A percentile compares a stretch with the other conserved stretches of the same genome.
Evolutionary conservation across 345 rosid species (phyloP).

Genomic region (Salix suchowensis): DNA sequence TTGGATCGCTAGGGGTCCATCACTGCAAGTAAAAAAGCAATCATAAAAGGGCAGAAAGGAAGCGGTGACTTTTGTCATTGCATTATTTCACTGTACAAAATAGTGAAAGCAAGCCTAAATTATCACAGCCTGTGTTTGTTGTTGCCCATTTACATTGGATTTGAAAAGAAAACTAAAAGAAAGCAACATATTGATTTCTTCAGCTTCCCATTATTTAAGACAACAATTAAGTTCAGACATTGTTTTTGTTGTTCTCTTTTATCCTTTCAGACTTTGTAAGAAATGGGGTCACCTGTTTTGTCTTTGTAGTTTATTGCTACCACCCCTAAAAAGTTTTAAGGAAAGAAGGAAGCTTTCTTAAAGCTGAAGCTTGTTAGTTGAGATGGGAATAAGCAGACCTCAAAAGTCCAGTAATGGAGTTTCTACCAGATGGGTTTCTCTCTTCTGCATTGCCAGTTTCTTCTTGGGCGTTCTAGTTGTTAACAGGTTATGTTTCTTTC

Average conservation of each 20-base stretch:
- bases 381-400: constrained; percentile 61
- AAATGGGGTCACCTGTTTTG: constrained; percentile 21
- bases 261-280: constrained; percentile 2
- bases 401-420: constrained; percentile 54
- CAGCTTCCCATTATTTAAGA: neutral
- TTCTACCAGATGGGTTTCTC: constrained; percentile 60
- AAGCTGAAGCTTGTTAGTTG: constrained; percentile 24
- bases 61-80: constrained; percentile 15
- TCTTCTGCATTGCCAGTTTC: constrained; percentile 71
- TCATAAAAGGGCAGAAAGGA: neutral
- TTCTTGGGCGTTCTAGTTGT: constrained; percentile 62
- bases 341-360: constrained; percentile 27
- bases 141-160: neutral
- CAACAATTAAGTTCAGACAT: neutral
- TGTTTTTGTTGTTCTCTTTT: neutral
- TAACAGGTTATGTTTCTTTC: constrained; percentile 46
- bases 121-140: constrained; percentile 4
- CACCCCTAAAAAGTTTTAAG: neutral
- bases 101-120: constrained; percentile 12
- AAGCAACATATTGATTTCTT: neutral
- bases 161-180: constrained; percentile 12
- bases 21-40: neutral
- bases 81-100: constrained; percentile 14
- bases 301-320: constrained; percentile 5
- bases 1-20: too few relatives aligned